phyloP scores from a whole-genome alignment of 2,329 filamentous ascomycete species.

The Thielaviopsis musarum region DNA sequence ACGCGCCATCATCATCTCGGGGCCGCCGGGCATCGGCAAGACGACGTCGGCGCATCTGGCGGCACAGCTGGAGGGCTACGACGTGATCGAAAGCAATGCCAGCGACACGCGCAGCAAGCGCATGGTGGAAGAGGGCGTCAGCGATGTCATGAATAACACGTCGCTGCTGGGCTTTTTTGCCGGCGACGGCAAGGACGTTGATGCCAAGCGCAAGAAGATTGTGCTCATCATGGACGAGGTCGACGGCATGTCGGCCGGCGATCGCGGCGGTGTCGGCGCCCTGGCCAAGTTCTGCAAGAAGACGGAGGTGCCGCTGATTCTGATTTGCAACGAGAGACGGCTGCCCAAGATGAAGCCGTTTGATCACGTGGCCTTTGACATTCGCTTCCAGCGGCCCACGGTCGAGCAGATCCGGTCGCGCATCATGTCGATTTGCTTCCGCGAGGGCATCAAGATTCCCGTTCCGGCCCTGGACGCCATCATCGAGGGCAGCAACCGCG shows the following conservation, averaged over 20 bases:
- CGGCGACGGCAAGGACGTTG: constrained; percentile 63
- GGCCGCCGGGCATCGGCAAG: constrained; percentile 91
- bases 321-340: constrained; percentile 92
- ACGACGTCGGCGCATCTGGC: constrained; percentile 92
- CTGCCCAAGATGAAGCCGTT: constrained; percentile 98
- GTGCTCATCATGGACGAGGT: constrained; percentile 98
- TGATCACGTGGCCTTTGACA: constrained; percentile 66
- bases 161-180: constrained; percentile 86
- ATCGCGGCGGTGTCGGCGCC: constrained; percentile 87
- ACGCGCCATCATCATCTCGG: constrained; percentile 86
- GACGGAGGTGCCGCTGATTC: constrained; percentile 82
- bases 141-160: constrained; percentile 82
- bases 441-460: constrained; percentile 78
- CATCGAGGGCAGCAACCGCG: constrained; percentile 87
- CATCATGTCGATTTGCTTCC: constrained; percentile 87
- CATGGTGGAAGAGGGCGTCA: constrained; percentile 74
- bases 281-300: constrained; percentile 91
- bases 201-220: constrained; percentile 74
- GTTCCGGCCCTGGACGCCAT: constrained; percentile 73
- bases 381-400: constrained; percentile 78
- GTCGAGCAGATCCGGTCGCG: constrained; percentile 80
- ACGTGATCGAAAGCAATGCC: constrained; percentile 87
- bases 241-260: constrained; percentile 95
- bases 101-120: constrained; percentile 95
- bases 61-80: constrained; percentile 81